These are phyloP conservation scores for Microcos paniculata DNA, from an alignment of 345 rosid species.

Conservation along the genomic window DNA sequence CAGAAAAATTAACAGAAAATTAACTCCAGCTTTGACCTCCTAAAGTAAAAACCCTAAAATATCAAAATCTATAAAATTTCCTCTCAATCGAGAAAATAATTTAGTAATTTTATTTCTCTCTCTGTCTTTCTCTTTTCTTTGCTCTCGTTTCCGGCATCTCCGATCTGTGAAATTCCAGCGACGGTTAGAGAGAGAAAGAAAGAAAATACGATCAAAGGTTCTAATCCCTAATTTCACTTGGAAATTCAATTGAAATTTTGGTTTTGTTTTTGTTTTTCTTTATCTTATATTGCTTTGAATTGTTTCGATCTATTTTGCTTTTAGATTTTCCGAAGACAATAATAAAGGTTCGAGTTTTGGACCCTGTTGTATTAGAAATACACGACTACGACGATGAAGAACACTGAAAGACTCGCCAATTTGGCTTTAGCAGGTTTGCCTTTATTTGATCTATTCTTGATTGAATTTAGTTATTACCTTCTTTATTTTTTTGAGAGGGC, in stretches of 20 bases:
- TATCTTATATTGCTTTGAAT: background rate
- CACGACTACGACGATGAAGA: conserved; percentile 53
- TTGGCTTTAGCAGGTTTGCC: conserved; percentile 74
- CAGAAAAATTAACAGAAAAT: background rate
- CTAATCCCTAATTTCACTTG: conserved; percentile 11
- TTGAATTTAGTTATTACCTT: background rate
- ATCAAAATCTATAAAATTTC: background rate
- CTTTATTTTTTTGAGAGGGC: background rate
- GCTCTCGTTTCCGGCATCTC: conserved; percentile 11
- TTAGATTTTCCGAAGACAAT: background rate
- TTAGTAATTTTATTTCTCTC: conserved; percentile 9
- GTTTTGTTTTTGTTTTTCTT: background rate
- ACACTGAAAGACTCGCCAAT: conserved; percentile 71
- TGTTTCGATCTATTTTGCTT: conserved; percentile 7
- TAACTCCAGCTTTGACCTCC: background rate
- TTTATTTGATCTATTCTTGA: background rate
- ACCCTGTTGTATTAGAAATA: background rate
- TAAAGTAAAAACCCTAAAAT: background rate
- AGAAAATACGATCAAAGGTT: conserved; percentile 1
- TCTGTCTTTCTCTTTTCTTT: background rate
- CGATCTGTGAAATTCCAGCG: conserved; percentile 28
- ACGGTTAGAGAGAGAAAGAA: conserved; percentile 27
- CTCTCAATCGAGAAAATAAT: background rate
- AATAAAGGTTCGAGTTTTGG: background rate
- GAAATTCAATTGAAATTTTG: background rate